A percentile compares a stretch with the other conserved stretches of the same genome.
Conservation (phyloP, 805 yeast genomes). For the Sugiyamaella floridensis region DNA sequence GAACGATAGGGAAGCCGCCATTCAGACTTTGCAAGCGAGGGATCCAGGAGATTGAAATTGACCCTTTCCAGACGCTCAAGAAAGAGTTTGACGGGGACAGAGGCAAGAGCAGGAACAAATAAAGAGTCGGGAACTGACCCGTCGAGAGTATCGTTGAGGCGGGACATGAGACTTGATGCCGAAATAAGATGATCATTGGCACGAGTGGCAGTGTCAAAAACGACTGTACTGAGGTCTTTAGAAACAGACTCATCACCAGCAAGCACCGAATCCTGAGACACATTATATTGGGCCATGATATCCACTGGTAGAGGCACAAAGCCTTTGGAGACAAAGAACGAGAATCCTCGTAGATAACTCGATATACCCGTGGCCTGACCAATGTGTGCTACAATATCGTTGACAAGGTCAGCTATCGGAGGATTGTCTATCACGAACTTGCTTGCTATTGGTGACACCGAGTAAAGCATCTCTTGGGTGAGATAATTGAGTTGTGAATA, state of each 20-base stretch:
- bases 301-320: constrained; percentile 59
- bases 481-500: constrained; percentile 67
- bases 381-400: constrained; percentile 67
- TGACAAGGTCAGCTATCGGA: constrained; percentile 37
- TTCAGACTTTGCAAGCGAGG: constrained; percentile 42
- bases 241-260: constrained; percentile 9
- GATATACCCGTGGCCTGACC: constrained; percentile 78
- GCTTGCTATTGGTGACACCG: constrained; percentile 50
- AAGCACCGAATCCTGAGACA: constrained; percentile 58
- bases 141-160: constrained; percentile 36
- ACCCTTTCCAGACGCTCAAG: constrained; percentile 51
- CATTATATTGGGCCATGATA: constrained; percentile 42
- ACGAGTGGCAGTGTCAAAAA: constrained; percentile 61
- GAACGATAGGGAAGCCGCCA: constrained; percentile 63
- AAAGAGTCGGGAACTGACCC: constrained; percentile 45
- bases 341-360: constrained; percentile 52
- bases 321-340: constrained; percentile 48
- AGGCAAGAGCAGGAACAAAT: constrained; percentile 59
- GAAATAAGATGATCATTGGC: constrained; percentile 78
- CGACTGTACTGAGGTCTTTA: constrained; percentile 43
- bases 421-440: constrained; percentile 42
- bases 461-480: constrained; percentile 50
- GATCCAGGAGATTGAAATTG: constrained; percentile 55
- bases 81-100: constrained; percentile 59
- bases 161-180: constrained; percentile 49